phyloP scores from a whole-genome alignment of 1,284 basidiomycete species.

The Microbotryomycetes sp. region DNA sequence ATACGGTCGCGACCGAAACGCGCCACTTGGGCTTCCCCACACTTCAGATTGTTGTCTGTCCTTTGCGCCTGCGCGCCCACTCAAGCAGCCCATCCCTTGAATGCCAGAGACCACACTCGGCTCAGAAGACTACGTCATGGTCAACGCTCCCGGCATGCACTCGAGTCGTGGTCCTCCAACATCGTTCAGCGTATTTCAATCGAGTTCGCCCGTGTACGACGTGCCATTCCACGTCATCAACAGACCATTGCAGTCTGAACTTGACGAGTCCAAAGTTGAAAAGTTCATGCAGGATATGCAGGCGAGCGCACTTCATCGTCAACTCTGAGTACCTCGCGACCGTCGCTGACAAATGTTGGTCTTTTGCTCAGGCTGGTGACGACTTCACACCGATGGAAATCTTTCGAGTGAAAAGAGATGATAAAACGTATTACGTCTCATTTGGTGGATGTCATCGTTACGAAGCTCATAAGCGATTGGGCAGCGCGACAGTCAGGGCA shows the following conservation, averaged over 20 bases:
- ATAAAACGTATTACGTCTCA: slow-evolving; percentile 43
- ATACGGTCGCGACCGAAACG: too few relatives aligned
- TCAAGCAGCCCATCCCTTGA: too few relatives aligned
- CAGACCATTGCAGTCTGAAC: slow-evolving; percentile 43
- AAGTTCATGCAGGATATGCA: slow-evolving; percentile 46
- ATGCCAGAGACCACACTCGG: too few relatives aligned
- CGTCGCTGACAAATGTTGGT: background rate
- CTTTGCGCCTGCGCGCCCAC: too few relatives aligned
- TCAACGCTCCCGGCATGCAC: background rate
- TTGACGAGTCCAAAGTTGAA: slow-evolving; percentile 44
- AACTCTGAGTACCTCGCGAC: background rate
- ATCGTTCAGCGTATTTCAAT: background rate
- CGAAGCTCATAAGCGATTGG: slow-evolving; percentile 44
- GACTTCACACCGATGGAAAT: slow-evolving; percentile 46
- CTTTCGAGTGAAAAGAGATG: slow-evolving; percentile 38
- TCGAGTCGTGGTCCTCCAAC: too few relatives aligned
- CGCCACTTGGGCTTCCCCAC: too few relatives aligned
- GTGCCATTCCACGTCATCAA: slow-evolving; percentile 45
- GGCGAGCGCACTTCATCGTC: slow-evolving; percentile 31
- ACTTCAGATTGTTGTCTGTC: too few relatives aligned
- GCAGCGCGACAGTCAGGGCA: slow-evolving; percentile 41
- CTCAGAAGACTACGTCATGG: background rate
- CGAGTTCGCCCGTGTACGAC: background rate
- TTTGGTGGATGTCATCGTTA: slow-evolving; percentile 47
- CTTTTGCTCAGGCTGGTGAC: slow-evolving; percentile 40